A percentile compares a stretch with the other conserved stretches of the same genome.
phyloP scores from a whole-genome alignment of 148 eudicot genomes.

The Vaccinium macrocarpon region DNA sequence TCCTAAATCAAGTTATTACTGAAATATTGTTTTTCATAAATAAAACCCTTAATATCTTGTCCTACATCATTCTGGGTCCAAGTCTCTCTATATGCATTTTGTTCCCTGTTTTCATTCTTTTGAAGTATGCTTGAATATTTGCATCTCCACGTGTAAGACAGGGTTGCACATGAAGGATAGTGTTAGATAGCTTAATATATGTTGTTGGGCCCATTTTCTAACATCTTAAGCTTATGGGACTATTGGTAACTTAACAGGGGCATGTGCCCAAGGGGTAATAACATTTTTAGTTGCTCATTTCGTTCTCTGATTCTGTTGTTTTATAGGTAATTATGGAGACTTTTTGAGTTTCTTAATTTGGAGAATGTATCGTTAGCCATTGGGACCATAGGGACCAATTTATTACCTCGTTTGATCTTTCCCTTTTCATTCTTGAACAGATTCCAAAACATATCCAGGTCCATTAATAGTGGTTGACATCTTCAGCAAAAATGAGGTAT shows the following conservation, averaged over 20 bases:
- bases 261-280: background rate
- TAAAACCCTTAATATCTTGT: no score
- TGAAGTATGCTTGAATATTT: no score
- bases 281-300: background rate
- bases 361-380: background rate
- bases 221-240: no score
- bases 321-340: background rate
- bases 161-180: no score
- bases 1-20: no score
- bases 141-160: no score
- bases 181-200: no score
- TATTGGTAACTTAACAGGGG: background rate
- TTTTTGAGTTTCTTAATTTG: background rate
- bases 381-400: background rate
- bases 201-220: no score
- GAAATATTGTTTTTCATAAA: no score
- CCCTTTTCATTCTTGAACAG: conserved; percentile 38
- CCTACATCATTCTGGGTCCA: no score
- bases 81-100: no score
- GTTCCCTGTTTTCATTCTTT: no score
- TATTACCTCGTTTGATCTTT: conserved; percentile 7
- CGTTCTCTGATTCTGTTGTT: background rate
- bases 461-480: conserved; percentile 77
- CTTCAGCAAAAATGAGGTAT: conserved; percentile 71
- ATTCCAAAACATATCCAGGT: conserved; percentile 69